A percentile compares a stretch with the other conserved stretches of the same genome.
phyloP scores from a whole-genome alignment of 805 yeast genomes.

The Cyberlindnera lachancei region DNA sequence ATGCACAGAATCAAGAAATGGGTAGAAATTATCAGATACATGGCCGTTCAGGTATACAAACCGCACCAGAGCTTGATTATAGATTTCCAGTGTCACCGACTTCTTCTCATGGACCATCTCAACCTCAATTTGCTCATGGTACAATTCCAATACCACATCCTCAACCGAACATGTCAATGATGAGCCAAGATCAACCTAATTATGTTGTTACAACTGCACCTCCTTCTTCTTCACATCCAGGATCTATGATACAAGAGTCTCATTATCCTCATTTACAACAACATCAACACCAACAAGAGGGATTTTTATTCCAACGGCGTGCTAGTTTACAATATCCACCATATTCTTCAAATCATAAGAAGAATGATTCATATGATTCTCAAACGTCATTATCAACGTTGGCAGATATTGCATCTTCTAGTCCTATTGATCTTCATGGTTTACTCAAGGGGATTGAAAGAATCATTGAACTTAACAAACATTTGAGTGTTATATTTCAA shows the following conservation, averaged over 20 bases:
- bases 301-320: slow-evolving; percentile 5
- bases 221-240: too few relatives aligned
- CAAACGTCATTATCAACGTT: slow-evolving; percentile 17
- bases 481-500: slow-evolving; percentile 8
- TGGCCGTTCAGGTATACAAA: too few relatives aligned
- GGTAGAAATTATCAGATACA: too few relatives aligned
- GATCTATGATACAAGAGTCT: too few relatives aligned
- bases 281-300: neutral
- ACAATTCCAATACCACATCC: too few relatives aligned
- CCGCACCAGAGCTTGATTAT: neutral
- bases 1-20: too few relatives aligned
- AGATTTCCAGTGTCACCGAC: slow-evolving; percentile 2
- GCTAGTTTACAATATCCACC: slow-evolving; percentile 10
- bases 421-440: neutral
- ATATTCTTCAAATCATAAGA: slow-evolving; percentile 6
- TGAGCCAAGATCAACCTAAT: too few relatives aligned
- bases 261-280: neutral
- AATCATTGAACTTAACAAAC: slow-evolving; percentile 7
- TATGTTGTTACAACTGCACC: too few relatives aligned
- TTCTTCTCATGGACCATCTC: neutral
- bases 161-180: too few relatives aligned
- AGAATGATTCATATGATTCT: slow-evolving; percentile 18
- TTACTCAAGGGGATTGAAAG: slow-evolving; percentile 9
- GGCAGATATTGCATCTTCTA: slow-evolving; percentile 20
- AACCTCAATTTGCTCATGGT: too few relatives aligned